Conservation (phyloP, 305 asterid species). For the Fraxinus dipetala region DNA sequence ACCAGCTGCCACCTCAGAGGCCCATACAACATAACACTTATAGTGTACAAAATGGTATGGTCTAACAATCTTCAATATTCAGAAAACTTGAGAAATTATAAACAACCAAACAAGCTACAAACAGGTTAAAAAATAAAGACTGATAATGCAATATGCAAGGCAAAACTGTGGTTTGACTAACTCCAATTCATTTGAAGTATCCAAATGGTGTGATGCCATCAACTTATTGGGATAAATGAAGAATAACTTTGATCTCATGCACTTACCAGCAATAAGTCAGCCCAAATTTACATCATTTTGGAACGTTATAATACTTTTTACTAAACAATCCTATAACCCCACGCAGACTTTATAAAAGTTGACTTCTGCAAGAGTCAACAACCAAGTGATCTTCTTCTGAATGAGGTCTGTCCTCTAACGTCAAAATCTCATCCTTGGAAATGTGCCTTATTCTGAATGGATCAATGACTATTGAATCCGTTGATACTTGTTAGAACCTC, state of each 20-base stretch:
- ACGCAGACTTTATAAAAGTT: background rate
- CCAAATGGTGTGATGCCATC: background rate
- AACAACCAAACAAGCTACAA: background rate
- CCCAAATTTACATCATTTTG: background rate
- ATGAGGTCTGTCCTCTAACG: background rate
- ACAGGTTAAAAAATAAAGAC: background rate
- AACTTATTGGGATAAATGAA: background rate
- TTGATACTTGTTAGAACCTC: background rate
- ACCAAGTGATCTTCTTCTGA: background rate
- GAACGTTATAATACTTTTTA: background rate
- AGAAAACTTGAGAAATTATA: background rate
- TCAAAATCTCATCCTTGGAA: slow-evolving; percentile 4
- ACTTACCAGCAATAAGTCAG: background rate
- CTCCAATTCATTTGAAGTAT: background rate
- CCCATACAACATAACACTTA: background rate
- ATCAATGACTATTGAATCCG: background rate
- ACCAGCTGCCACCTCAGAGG: slow-evolving; percentile 9
- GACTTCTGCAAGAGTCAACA: slow-evolving; percentile 4
- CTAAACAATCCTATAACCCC: background rate
- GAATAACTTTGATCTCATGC: background rate
- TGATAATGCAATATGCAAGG: background rate
- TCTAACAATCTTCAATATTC: background rate
- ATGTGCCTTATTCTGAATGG: background rate
- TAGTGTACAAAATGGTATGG: background rate
- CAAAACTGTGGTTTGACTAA: background rate